Percentiles rank a stretch among this genome's conserved stretches.
These are phyloP conservation scores for Alternaria angustiovoidea DNA, from an alignment of 2,329 filamentous ascomycete species.

Conservation along the genomic window DNA sequence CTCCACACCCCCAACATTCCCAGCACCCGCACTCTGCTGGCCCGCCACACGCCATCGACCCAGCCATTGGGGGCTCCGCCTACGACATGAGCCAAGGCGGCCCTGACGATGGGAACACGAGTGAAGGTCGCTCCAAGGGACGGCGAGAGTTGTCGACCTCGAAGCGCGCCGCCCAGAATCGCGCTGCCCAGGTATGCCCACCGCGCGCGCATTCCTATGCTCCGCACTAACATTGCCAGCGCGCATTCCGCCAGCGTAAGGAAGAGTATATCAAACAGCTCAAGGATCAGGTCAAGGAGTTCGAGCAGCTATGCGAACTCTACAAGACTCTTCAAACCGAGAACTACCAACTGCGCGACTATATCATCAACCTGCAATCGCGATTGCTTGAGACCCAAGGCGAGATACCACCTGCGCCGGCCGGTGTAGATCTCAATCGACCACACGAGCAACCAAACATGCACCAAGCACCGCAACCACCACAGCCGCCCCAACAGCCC, in stretches of 20 bases:
- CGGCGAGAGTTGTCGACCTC: slow-evolving; percentile 94
- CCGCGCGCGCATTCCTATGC: background rate
- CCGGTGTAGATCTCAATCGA: slow-evolving; percentile 75
- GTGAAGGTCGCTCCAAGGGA: slow-evolving; percentile 63
- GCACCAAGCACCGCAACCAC: slow-evolving; percentile 26
- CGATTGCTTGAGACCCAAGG: slow-evolving; percentile 83
- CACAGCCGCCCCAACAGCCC: slow-evolving; percentile 30
- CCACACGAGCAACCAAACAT: slow-evolving; percentile 53
- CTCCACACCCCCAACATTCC: slow-evolving; percentile 25
- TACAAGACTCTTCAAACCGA: slow-evolving; percentile 85
- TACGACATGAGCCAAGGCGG: slow-evolving; percentile 60
- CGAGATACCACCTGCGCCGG: slow-evolving; percentile 83
- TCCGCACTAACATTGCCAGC: slow-evolving; percentile 61
- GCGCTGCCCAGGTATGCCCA: slow-evolving; percentile 83
- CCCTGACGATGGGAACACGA: slow-evolving; percentile 56
- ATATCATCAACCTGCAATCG: slow-evolving; percentile 89
- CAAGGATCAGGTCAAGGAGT: slow-evolving; percentile 90
- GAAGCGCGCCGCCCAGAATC: slow-evolving; percentile 95
- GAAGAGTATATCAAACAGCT: slow-evolving; percentile 98
- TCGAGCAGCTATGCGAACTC: slow-evolving; percentile 75
- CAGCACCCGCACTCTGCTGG: slow-evolving; percentile 51
- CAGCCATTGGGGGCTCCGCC: slow-evolving; percentile 62
- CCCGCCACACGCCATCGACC: slow-evolving; percentile 64
- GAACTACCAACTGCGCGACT: slow-evolving; percentile 90
- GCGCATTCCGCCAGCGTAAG: slow-evolving; percentile 96